phyloP scores from a whole-genome alignment of 1,139 yeast species.

The Scheffersomyces cryptocercus region DNA sequence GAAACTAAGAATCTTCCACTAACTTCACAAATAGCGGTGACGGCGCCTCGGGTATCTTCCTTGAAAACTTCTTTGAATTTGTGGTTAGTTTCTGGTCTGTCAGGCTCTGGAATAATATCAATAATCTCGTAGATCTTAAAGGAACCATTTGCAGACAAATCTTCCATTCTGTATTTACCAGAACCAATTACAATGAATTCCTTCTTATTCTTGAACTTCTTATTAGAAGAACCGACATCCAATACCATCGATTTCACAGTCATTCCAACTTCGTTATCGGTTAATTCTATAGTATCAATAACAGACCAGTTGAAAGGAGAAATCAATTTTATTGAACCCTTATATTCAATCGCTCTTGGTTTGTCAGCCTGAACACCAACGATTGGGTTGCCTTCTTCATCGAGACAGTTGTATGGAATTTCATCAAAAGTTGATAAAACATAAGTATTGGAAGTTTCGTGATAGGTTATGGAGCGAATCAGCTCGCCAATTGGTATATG shows the following conservation, averaged over 20 bases:
- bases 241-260: slow-evolving; percentile 60
- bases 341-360: slow-evolving; percentile 54
- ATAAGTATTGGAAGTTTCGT: slow-evolving; percentile 65
- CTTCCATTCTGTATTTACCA: slow-evolving; percentile 78
- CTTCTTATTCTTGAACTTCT: slow-evolving; percentile 56
- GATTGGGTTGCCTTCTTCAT: slow-evolving; percentile 71
- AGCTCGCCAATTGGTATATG: slow-evolving; percentile 59
- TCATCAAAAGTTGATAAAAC: slow-evolving; percentile 64
- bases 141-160: slow-evolving; percentile 77
- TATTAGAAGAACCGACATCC: slow-evolving; percentile 48
- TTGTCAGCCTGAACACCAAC: slow-evolving; percentile 56
- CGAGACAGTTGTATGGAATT: slow-evolving; percentile 64
- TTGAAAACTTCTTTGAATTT: slow-evolving; percentile 74
- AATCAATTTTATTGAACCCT: slow-evolving; percentile 63
- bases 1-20: slow-evolving; percentile 83
- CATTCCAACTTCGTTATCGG: slow-evolving; percentile 66
- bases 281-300: slow-evolving; percentile 68
- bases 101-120: slow-evolving; percentile 89
- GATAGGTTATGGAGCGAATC: slow-evolving; percentile 70
- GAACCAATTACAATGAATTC: slow-evolving; percentile 81
- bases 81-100: slow-evolving; percentile 79
- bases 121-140: slow-evolving; percentile 75
- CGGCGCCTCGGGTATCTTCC: slow-evolving; percentile 85
- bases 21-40: slow-evolving; percentile 73
- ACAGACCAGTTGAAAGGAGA: slow-evolving; percentile 79